These are phyloP conservation scores for Albugo candida DNA, from an alignment of 352 stramenopile species.

Conservation along the genomic window DNA sequence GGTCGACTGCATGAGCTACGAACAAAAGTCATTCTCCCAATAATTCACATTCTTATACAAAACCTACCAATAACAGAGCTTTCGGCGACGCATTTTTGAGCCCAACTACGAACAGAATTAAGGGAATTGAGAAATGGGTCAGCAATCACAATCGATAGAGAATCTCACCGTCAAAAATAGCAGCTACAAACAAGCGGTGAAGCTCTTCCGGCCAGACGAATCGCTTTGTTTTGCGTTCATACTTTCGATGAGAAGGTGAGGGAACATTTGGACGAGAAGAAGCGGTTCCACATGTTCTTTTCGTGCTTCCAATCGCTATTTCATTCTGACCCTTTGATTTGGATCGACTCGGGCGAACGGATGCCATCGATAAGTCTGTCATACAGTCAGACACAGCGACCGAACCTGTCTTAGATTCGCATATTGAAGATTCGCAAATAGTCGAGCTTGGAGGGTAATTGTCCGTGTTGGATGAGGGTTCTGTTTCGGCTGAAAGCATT, in stretches of 20 bases:
- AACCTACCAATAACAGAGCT: constrained; percentile 39
- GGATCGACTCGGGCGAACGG: too few species aligned
- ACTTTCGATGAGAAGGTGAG: constrained; percentile 45
- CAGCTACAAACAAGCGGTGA: constrained; percentile 70
- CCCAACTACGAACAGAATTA: constrained; percentile 23
- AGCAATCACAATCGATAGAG: neutral
- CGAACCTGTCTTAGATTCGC: too few species aligned
- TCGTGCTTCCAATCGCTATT: too few species aligned
- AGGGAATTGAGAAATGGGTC: neutral
- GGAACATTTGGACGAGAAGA: too few species aligned
- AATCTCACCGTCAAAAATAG: constrained; percentile 66
- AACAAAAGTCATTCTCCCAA: neutral
- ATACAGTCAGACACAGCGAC: too few species aligned
- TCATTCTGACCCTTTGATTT: too few species aligned
- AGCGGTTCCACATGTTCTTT: too few species aligned
- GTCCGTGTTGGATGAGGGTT: too few species aligned
- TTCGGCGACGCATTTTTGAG: constrained; percentile 78
- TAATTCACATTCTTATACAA: neutral
- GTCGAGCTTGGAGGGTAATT: too few species aligned
- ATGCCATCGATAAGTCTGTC: too few species aligned
- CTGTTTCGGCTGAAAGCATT: too few species aligned
- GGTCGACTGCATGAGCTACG: constrained; percentile 44
- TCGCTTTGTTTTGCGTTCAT: constrained; percentile 74
- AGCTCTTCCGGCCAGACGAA: constrained; percentile 80
- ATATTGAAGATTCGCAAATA: too few species aligned